Base-by-base conservation (phyloP, 2,329 filamentous ascomycete species). In the Aureobasidium zeae region DNA sequence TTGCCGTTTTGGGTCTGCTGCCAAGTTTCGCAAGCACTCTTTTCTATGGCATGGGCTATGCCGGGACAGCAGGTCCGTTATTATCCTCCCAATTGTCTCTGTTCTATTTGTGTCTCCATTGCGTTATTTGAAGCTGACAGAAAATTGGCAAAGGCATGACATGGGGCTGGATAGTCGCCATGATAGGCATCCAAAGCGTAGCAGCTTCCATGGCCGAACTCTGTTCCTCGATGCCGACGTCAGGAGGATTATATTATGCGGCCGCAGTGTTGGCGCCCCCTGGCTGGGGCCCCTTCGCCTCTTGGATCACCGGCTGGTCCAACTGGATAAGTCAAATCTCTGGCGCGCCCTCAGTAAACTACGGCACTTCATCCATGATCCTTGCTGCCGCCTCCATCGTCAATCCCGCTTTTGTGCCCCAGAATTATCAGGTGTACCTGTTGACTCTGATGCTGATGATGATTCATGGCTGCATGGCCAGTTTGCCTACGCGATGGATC, bases 161-260 rank as follows among this genome's bases (percentile, higher is more conserved):
- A 53, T 61, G 81, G 81, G 82, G 81, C 4, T 86, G 82, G 81
- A 63, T 85, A 20, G 68, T 86, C 33, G 79, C 79, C 36, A 82
- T 84, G 73, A 52, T 79, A 4, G 83, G 83, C 29, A 83, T 86
- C 28, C 74, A 84, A 56, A 78, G 75, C 58, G 74, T 85, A 45
- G 81, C 81, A 7, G 71, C 77, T 62, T 73, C 58, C 19, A 71
- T 68, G 69, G 81, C 81, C 2, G 81, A 86, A 60, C 65, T 86
- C 13, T 84, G 81, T 53, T 81, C 76, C 32, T 38, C 46, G 10
- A 84, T 85, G 80, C 81, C 81, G 3, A 84, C 81, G 1, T 67
- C 72, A 52, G 81, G 81, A 44, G 81, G 81, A 19, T 65, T 86
- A 11, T 86, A 86, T 61, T 86, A 86, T 57, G 81, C 81, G 12